Evolutionary conservation across 2,329 filamentous ascomycete species (phyloP).

Genomic region (Diaporthe caulivora): DNA sequence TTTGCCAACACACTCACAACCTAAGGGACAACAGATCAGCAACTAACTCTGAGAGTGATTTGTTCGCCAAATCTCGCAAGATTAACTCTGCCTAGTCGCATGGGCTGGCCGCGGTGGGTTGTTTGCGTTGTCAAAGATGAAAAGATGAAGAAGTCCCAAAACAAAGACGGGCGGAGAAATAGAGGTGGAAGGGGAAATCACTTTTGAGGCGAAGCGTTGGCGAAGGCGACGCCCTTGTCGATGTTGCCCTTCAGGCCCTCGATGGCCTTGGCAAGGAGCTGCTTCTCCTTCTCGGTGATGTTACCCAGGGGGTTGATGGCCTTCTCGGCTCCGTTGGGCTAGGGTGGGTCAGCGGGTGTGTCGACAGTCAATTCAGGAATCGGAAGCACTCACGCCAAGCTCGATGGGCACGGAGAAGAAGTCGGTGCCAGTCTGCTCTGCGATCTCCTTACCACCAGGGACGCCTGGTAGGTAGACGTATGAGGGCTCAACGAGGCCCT

Average conservation of each 20-base stretch:
- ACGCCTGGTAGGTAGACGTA: conserved; percentile 96
- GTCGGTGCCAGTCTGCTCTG: conserved; percentile 85
- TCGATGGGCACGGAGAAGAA: conserved; percentile 98
- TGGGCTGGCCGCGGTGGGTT: conserved; percentile 23
- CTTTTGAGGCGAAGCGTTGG: conserved; percentile 89
- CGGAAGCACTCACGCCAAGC: conserved; percentile 81
- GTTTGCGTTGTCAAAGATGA: conserved; percentile 34
- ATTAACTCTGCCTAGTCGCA: conserved; percentile 34
- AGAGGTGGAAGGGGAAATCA: conserved; percentile 64
- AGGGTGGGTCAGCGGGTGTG: conserved; percentile 18
- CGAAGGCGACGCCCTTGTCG: conserved; percentile 91
- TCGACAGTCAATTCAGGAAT: conserved; percentile 27
- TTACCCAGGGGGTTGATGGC: conserved; percentile 82
- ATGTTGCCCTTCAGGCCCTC: conserved; percentile 92
- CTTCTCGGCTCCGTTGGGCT: conserved; percentile 89
- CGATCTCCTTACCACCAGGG: conserved; percentile 85
- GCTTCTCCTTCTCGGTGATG: conserved; percentile 90
- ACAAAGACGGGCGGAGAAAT: conserved; percentile 41
- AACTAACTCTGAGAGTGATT: conserved; percentile 27
- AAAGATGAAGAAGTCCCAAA: conserved; percentile 41
- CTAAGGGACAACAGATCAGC: conserved; percentile 38
- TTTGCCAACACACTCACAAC: conserved; percentile 36
- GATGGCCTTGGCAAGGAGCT: conserved; percentile 80
- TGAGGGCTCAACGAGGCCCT: conserved; percentile 92
- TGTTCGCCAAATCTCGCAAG: conserved; percentile 34